These are phyloP conservation scores for Panicum virgatum DNA, from an alignment of 202 grass and related monocot species.

Conservation along the genomic window DNA sequence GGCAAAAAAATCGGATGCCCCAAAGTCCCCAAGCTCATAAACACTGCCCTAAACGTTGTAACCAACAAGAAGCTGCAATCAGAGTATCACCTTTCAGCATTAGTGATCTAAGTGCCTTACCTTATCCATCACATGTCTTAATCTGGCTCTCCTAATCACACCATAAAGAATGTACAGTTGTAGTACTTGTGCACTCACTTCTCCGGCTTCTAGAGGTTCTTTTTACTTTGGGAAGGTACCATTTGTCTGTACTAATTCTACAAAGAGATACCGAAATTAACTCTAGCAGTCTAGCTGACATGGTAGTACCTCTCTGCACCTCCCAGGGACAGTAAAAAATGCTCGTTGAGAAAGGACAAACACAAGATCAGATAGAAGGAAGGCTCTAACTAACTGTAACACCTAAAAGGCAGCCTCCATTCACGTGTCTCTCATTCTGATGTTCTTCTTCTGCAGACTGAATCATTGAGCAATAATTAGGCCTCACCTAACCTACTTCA, in stretches of 20 bases:
- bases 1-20: background rate
- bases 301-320: background rate
- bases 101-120: background rate
- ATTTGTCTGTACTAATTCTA: background rate
- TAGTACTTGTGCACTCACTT: background rate
- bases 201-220: background rate
- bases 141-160: conserved; percentile 11
- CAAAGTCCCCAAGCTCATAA: conserved; percentile 31
- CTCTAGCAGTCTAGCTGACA: background rate
- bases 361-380: background rate
- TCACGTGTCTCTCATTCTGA: background rate
- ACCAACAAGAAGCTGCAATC: background rate
- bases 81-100: background rate
- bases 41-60: conserved; percentile 9
- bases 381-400: background rate
- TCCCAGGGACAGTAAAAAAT: background rate
- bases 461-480: conserved; percentile 4
- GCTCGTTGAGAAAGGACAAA: background rate
- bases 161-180: background rate
- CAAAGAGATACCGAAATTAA: too few species aligned
- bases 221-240: background rate
- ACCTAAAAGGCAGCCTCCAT: background rate
- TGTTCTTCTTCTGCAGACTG: background rate
- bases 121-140: background rate
- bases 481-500: conserved; percentile 24